A percentile compares a stretch with the other conserved stretches of the same genome.
These are phyloP conservation scores for Endoconidiophora laricicola DNA, from an alignment of 2,329 filamentous ascomycete species.

Conservation along the genomic window DNA sequence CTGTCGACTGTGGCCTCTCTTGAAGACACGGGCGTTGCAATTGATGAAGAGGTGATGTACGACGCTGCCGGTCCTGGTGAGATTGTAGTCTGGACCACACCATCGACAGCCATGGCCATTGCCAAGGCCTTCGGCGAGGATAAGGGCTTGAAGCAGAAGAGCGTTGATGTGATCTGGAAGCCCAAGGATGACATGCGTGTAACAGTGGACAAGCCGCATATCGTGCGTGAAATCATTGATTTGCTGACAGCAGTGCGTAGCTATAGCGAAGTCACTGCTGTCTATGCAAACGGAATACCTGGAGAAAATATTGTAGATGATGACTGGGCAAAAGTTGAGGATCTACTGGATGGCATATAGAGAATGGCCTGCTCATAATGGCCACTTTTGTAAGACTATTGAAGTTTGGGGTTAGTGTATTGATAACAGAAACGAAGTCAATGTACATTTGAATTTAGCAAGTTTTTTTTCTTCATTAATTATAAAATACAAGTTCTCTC, in stretches of 20 bases:
- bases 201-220: conserved; percentile 36
- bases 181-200: conserved; percentile 59
- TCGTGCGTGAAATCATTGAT: conserved; percentile 35
- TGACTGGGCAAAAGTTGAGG: conserved; percentile 29
- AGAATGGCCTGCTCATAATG: conserved; percentile 18
- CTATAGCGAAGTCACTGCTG: conserved; percentile 50
- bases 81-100: conserved; percentile 12
- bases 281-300: conserved; percentile 49
- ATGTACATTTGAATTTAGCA: no score
- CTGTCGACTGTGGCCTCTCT: no score
- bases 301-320: conserved; percentile 28
- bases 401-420: background rate
- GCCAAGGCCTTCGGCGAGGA: conserved; percentile 17
- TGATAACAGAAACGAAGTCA: no score
- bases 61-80: conserved; percentile 4
- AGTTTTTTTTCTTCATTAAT: no score
- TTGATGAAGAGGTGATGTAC: background rate
- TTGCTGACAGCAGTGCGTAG: conserved; percentile 44
- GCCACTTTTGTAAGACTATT: background rate
- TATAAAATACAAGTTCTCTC: no score
- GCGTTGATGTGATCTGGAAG: conserved; percentile 61
- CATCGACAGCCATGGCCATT: conserved; percentile 8
- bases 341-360: conserved; percentile 14
- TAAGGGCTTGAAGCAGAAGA: conserved; percentile 45
- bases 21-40: background rate